A percentile compares a stretch with the other conserved stretches of the same genome.
Evolutionary conservation across 805 yeast species (phyloP).

Genomic region (Candida koratica): DNA sequence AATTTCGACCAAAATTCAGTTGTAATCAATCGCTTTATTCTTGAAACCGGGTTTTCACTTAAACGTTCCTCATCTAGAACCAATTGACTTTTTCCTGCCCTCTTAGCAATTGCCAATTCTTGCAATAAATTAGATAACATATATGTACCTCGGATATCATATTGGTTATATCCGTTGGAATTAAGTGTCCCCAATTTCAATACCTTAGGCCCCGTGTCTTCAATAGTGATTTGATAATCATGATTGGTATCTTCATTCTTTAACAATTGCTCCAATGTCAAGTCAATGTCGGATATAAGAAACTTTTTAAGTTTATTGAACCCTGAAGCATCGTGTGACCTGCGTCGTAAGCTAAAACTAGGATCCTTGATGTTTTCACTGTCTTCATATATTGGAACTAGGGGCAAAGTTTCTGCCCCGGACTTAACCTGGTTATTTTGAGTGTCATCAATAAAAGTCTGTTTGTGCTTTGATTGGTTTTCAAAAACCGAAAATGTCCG

Average conservation of each 20-base stretch:
- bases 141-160: constrained; percentile 80
- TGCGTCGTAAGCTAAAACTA: constrained; percentile 23
- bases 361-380: constrained; percentile 5
- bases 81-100: constrained; percentile 73
- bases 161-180: constrained; percentile 73
- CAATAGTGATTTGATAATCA: constrained; percentile 59
- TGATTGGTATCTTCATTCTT: constrained; percentile 80
- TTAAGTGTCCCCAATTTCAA: constrained; percentile 57
- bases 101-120: constrained; percentile 81
- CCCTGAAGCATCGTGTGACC: constrained; percentile 29
- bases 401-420: constrained; percentile 15
- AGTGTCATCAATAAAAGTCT: constrained; percentile 5
- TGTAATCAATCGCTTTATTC: constrained; percentile 68
- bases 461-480: constrained; percentile 10
- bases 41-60: constrained; percentile 80
- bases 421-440: constrained; percentile 5
- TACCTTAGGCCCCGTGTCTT: constrained; percentile 31
- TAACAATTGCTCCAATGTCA: constrained; percentile 64
- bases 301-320: constrained; percentile 44
- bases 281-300: constrained; percentile 70
- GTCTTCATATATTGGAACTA: constrained; percentile 28
- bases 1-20: constrained; percentile 78
- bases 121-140: constrained; percentile 83
- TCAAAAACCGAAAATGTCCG: constrained; percentile 52
- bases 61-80: constrained; percentile 78